Evolutionary conservation across 352 stramenopile genomes (phyloP).

Genomic region (Globisporangium splendens): DNA sequence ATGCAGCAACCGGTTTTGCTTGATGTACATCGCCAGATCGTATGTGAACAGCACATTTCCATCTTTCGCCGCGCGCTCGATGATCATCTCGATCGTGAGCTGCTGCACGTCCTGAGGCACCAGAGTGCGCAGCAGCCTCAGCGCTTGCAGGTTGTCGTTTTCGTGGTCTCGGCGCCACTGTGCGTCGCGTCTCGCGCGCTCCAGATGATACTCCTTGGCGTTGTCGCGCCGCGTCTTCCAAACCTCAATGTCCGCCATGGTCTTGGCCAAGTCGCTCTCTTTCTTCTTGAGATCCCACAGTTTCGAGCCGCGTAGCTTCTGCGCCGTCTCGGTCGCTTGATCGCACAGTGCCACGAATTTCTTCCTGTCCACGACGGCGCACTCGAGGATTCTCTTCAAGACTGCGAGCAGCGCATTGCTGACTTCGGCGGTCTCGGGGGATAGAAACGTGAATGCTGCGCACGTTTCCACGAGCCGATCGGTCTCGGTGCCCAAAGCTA

Average conservation of each 20-base stretch:
- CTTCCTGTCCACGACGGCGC: conserved; percentile 27
- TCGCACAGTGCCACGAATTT: conserved; percentile 42
- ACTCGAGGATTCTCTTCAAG: conserved; percentile 41
- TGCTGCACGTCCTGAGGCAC: conserved; percentile 57
- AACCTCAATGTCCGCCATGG: conserved; percentile 57
- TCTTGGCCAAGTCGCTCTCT: conserved; percentile 48
- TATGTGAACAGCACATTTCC: conserved; percentile 63
- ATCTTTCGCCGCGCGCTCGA: conserved; percentile 28
- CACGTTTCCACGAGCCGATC: conserved; percentile 34
- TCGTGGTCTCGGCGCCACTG: conserved; percentile 39
- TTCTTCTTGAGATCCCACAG: conserved; percentile 48
- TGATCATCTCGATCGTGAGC: conserved; percentile 48
- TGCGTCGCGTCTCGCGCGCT: conserved; percentile 48
- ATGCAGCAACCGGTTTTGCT: conserved; percentile 73
- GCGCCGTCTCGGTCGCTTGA: conserved; percentile 35
- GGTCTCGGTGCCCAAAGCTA: conserved; percentile 41
- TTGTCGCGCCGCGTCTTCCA: conserved; percentile 59
- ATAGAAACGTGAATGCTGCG: conserved; percentile 31
- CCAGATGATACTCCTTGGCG: conserved; percentile 48
- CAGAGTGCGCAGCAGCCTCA: conserved; percentile 39
- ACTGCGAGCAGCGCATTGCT: conserved; percentile 22
- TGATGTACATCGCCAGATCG: conserved; percentile 73
- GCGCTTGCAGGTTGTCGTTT: conserved; percentile 33
- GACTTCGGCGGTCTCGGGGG: conserved; percentile 17
- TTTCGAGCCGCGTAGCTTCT: conserved; percentile 44